A percentile compares a stretch with the other conserved stretches of the same genome.
These are phyloP conservation scores for Dendrothele bispora DNA, from an alignment of 768 basidiomycete genomes.

Conservation along the genomic window DNA sequence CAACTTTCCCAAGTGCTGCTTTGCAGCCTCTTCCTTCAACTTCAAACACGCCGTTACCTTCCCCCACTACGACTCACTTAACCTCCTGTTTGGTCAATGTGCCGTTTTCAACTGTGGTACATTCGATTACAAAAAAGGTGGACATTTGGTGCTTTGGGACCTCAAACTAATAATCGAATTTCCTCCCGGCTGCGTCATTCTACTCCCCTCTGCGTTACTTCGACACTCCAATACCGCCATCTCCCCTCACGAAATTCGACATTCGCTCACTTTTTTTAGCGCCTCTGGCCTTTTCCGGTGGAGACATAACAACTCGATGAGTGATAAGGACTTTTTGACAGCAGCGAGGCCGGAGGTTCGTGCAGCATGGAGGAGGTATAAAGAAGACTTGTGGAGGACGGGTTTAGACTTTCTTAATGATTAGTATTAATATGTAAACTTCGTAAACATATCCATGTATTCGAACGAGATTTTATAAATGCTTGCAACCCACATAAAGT, in stretches of 20 bases:
- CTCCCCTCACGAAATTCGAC: not conserved
- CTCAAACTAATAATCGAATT: not conserved
- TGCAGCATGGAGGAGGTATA: not conserved
- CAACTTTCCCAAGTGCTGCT: not conserved
- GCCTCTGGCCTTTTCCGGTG: not conserved
- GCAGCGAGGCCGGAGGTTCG: not conserved
- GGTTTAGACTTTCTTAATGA: not conserved
- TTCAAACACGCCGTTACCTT: not conserved
- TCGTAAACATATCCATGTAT: too few species aligned
- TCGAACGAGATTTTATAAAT: too few species aligned
- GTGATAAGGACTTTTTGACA: not conserved
- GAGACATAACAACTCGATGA: not conserved
- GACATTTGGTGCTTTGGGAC: too few species aligned
- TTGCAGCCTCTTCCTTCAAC: not conserved
- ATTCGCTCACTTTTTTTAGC: not conserved
- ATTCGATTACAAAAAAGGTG: not conserved
- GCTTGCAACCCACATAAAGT: too few species aligned
- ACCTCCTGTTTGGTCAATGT: not conserved
- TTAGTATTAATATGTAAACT: too few species aligned
- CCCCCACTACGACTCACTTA: not conserved
- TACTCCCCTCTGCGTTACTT: not conserved
- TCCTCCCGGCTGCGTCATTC: not conserved
- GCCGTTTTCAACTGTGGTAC: not conserved
- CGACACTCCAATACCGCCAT: not conserved
- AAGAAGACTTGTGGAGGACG: not conserved